These are phyloP conservation scores for Stephanodiscus triporus DNA, from an alignment of 108 stramenopile genomes.

Conservation along the genomic window DNA sequence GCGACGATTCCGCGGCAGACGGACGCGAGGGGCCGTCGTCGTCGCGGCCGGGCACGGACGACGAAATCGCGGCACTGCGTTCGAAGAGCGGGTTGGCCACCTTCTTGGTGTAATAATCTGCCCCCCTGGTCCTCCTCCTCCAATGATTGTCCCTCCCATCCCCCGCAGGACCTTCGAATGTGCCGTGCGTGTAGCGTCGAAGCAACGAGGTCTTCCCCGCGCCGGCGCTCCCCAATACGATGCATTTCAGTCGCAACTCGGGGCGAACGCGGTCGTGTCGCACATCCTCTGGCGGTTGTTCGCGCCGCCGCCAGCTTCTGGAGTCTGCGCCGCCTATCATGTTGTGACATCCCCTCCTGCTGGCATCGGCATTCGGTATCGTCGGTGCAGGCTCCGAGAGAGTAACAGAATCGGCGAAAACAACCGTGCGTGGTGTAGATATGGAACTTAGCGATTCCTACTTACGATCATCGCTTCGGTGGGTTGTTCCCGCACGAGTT, in stretches of 20 bases:
- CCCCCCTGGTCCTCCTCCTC: constrained; percentile 30
- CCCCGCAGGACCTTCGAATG: constrained; percentile 17
- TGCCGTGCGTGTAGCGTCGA: constrained; percentile 10
- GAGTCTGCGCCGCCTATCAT: too few species aligned
- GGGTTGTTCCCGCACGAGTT: too few species aligned
- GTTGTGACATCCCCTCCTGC: too few species aligned
- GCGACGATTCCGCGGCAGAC: background rate
- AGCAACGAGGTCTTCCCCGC: constrained; percentile 79
- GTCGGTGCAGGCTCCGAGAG: too few species aligned
- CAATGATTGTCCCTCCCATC: background rate
- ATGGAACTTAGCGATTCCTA: too few species aligned
- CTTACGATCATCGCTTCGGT: too few species aligned
- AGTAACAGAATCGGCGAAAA: too few species aligned
- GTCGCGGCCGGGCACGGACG: background rate
- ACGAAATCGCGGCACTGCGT: background rate
- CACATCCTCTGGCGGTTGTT: too few species aligned
- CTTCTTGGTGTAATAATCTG: constrained; percentile 49
- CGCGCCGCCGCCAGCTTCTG: too few species aligned
- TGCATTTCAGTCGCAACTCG: constrained; percentile 44
- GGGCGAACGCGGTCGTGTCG: background rate
- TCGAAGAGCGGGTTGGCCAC: constrained; percentile 27
- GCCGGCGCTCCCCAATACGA: constrained; percentile 59
- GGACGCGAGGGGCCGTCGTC: background rate
- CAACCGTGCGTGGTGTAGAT: too few species aligned
- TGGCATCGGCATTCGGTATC: too few species aligned